These are phyloP conservation scores for Cylindrotheca fusiformis DNA, from an alignment of 108 stramenopile species.

Conservation along the genomic window DNA sequence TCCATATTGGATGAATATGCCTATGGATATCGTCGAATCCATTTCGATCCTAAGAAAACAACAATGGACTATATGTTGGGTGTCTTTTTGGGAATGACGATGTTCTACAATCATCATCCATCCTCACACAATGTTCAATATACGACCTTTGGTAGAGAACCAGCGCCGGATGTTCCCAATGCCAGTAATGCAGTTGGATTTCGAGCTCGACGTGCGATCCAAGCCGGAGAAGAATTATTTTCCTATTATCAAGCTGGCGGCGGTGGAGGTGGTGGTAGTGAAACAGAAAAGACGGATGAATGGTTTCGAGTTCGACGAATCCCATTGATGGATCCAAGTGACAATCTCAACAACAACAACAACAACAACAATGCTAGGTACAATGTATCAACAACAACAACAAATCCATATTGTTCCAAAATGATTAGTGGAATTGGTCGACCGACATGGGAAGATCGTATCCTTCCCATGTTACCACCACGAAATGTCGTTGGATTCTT, in stretches of 20 bases:
- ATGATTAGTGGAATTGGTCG: slow-evolving; percentile 31
- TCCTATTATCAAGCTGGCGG: slow-evolving; percentile 16
- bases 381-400: too few species aligned
- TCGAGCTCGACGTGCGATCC: slow-evolving; percentile 27
- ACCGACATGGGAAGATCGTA: slow-evolving; percentile 35
- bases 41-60: neutral
- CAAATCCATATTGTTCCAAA: slow-evolving; percentile 42
- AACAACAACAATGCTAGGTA: too few species aligned
- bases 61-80: slow-evolving; percentile 7
- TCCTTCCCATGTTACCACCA: slow-evolving; percentile 22
- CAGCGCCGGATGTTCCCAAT: slow-evolving; percentile 11
- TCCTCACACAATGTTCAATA: slow-evolving; percentile 31
- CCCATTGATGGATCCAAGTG: neutral
- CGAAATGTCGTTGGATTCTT: slow-evolving; percentile 5
- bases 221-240: slow-evolving; percentile 40
- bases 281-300: slow-evolving; percentile 10
- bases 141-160: slow-evolving; percentile 30
- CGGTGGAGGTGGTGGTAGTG: slow-evolving; percentile 6
- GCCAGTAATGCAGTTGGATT: slow-evolving; percentile 31
- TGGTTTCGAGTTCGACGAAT: slow-evolving; percentile 33
- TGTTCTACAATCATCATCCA: slow-evolving; percentile 44
- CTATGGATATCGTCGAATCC: slow-evolving; percentile 33
- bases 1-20: slow-evolving; percentile 39
- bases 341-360: too few species aligned
- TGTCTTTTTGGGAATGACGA: slow-evolving; percentile 32